These are phyloP conservation scores for Tolypocladium nubicola DNA, from an alignment of 2,329 filamentous ascomycete species.

Conservation along the genomic window DNA sequence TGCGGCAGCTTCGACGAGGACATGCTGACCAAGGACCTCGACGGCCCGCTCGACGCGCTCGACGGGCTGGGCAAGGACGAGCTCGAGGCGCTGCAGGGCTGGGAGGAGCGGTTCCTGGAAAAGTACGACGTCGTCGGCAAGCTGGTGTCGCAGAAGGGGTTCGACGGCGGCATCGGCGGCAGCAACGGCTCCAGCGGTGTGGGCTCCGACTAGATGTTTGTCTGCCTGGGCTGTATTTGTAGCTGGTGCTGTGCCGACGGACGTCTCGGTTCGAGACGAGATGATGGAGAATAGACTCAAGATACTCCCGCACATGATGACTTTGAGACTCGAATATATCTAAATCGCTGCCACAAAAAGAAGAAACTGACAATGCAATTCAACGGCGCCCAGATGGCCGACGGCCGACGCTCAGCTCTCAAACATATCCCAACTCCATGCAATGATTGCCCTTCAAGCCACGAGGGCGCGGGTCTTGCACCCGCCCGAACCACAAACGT, in stretches of 20 bases:
- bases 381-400: not conserved
- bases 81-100: conserved; percentile 73
- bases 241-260: not conserved
- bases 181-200: not conserved
- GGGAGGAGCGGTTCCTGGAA: conserved; percentile 87
- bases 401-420: not conserved
- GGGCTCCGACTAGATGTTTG: not conserved
- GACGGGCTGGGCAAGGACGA: conserved; percentile 63
- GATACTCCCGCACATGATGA: too few species aligned
- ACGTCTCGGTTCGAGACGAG: too few species aligned
- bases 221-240: not conserved
- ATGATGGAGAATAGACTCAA: too few species aligned
- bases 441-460: conserved; percentile 16
- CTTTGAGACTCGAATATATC: not conserved
- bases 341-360: not conserved
- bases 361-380: not conserved
- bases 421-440: conserved; percentile 18
- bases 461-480: conserved; percentile 1
- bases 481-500: conserved; percentile 2
- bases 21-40: conserved; percentile 86
- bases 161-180: conserved; percentile 5
- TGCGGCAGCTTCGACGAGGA: conserved; percentile 89
- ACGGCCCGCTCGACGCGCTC: conserved; percentile 70
- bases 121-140: conserved; percentile 95
- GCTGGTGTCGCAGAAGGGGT: conserved; percentile 50